Evolutionary conservation across 139 green algal species (phyloP).

Genomic region (Dunaliella primolecta): DNA sequence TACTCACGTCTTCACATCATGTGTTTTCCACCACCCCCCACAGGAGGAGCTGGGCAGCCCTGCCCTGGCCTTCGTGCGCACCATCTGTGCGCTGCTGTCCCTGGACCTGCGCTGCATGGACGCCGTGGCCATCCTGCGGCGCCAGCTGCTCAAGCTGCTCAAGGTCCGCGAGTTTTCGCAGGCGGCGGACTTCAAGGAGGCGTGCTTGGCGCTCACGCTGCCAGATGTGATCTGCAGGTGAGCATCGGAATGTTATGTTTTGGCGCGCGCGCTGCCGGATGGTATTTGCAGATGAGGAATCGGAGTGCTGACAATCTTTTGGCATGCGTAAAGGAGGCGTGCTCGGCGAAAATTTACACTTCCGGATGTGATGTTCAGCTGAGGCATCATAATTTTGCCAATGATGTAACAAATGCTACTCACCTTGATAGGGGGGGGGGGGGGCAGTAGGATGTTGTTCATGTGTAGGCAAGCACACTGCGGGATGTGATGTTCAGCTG

Average conservation of each 20-base stretch:
- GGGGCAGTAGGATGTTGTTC: too few relatives aligned
- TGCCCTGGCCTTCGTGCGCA: conserved; percentile 81
- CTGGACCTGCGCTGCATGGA: conserved; percentile 65
- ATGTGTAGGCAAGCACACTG: too few relatives aligned
- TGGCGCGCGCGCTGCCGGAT: conserved; percentile 59
- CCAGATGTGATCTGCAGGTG: conserved; percentile 81
- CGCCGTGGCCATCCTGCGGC: conserved; percentile 61
- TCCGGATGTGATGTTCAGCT: too few relatives aligned
- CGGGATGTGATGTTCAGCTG: too few relatives aligned
- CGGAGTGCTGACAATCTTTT: neutral
- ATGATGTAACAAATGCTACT: too few relatives aligned
- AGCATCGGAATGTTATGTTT: neutral
- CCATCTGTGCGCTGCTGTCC: conserved; percentile 66
- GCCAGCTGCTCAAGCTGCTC: conserved; percentile 79
- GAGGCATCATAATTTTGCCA: too few relatives aligned
- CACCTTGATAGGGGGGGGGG: too few relatives aligned
- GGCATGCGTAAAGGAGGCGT: too few relatives aligned
- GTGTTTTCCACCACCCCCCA: too few relatives aligned
- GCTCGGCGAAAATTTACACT: too few relatives aligned
- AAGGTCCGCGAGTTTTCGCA: conserved; percentile 79
- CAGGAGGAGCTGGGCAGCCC: conserved; percentile 71
- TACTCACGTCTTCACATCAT: too few relatives aligned
- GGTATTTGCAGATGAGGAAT: conserved; percentile 69
- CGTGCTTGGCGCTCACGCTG: conserved; percentile 80
- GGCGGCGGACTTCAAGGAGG: conserved; percentile 71